Evolutionary conservation across 1,139 yeast species (phyloP).

Genomic region (Geotrichum australiense): DNA sequence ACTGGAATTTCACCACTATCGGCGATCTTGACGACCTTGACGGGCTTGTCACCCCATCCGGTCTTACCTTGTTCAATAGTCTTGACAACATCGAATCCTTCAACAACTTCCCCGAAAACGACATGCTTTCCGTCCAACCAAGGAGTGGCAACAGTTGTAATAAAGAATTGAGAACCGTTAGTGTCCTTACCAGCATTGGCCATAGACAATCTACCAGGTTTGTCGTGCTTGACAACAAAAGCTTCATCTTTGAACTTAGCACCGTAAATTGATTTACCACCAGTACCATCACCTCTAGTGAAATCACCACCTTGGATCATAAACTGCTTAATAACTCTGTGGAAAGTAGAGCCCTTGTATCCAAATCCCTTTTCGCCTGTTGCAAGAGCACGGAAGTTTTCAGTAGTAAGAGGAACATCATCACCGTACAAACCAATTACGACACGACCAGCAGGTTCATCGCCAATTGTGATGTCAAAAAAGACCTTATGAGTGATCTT

Average conservation of each 20-base stretch:
- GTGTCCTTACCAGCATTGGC: slow-evolving; percentile 96
- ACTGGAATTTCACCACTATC: slow-evolving; percentile 64
- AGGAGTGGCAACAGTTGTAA: slow-evolving; percentile 82
- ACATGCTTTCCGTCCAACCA: slow-evolving; percentile 96
- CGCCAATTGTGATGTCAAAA: slow-evolving; percentile 83
- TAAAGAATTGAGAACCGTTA: slow-evolving; percentile 93
- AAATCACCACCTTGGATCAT: slow-evolving; percentile 99
- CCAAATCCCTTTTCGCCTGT: slow-evolving; percentile 81
- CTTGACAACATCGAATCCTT: slow-evolving; percentile 77
- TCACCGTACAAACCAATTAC: slow-evolving; percentile 78
- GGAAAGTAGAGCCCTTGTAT: slow-evolving; percentile 79
- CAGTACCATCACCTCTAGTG: slow-evolving; percentile 87
- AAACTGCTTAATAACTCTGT: slow-evolving; percentile 88
- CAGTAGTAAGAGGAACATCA: slow-evolving; percentile 88
- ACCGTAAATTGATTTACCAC: slow-evolving; percentile 94
- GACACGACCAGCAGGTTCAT: slow-evolving; percentile 59
- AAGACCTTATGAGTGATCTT: slow-evolving; percentile 68
- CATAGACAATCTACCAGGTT: slow-evolving; percentile 73
- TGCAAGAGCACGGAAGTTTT: slow-evolving; percentile 61
- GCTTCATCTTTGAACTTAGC: slow-evolving; percentile 83
- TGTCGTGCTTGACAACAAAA: slow-evolving; percentile 71
- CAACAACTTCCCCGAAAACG: slow-evolving; percentile 89
- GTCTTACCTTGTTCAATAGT: slow-evolving; percentile 73
- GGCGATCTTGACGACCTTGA: slow-evolving; percentile 60
- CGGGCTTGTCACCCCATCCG: slow-evolving; percentile 62